A percentile compares a stretch with the other conserved stretches of the same genome.
These are phyloP conservation scores for Dissoconium aciculare DNA, from an alignment of 2,329 filamentous ascomycete species.

Conservation along the genomic window DNA sequence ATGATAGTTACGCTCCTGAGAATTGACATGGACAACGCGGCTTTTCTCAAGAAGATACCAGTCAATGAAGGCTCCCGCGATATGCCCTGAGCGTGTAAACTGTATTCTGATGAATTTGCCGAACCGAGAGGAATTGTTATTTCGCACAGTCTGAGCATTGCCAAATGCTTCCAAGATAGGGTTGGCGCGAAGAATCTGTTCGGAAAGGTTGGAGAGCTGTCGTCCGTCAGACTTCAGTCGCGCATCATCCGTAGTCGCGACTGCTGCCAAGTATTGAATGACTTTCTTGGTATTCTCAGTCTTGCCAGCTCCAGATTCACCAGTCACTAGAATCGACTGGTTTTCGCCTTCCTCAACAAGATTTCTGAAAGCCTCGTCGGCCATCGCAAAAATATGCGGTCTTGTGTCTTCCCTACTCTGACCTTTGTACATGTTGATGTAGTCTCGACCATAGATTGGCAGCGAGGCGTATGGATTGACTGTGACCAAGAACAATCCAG, in stretches of 20 bases:
- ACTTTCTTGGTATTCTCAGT: constrained; percentile 99
- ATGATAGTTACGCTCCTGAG: constrained; percentile 88
- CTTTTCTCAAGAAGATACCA: constrained; percentile 98
- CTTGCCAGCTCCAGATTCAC: constrained; percentile 94
- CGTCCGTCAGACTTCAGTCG: constrained; percentile 44
- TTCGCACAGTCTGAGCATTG: constrained; percentile 92
- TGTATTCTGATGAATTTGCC: constrained; percentile 98
- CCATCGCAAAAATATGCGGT: constrained; percentile 95
- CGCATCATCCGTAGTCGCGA: constrained; percentile 69
- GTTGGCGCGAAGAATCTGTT: constrained; percentile 91
- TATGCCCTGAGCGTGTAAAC: constrained; percentile 74
- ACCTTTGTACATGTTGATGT: constrained; percentile 96
- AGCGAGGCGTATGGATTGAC: constrained; percentile 93
- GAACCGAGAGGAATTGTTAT: constrained; percentile 96
- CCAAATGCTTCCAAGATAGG: constrained; percentile 96
- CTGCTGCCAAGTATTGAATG: constrained; percentile 92
- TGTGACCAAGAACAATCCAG: constrained; percentile 87
- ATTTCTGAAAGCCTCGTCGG: constrained; percentile 90
- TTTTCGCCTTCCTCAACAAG: constrained; percentile 89
- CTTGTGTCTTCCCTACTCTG: constrained; percentile 83
- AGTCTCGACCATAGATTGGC: constrained; percentile 91
- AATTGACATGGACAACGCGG: constrained; percentile 78
- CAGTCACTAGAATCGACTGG: constrained; percentile 93
- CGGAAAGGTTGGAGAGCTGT: constrained; percentile 72
- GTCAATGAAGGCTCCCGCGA: constrained; percentile 90